These are phyloP conservation scores for Aspergillus diversus DNA, from an alignment of 495 filamentous ascomycete genomes.

Conservation along the genomic window DNA sequence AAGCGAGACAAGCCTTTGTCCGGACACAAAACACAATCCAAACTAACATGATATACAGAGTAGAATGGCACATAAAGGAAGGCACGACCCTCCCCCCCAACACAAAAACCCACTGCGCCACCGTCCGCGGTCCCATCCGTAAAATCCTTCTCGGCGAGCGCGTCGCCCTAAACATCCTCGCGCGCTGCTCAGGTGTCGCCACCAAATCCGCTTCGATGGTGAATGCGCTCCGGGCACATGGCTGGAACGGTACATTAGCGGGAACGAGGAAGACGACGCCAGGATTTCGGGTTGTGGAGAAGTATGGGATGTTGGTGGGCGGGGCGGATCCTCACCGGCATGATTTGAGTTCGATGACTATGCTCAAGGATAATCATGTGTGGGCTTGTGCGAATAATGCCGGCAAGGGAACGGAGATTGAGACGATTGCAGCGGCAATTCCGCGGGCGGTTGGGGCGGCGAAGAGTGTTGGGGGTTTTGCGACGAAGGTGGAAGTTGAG, in stretches of 20 bases:
- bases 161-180: conserved; percentile 89
- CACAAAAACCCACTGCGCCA: conserved; percentile 61
- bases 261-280: conserved; percentile 97
- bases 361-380: conserved; percentile 99
- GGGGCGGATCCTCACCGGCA: conserved; percentile 90
- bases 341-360: conserved; percentile 91
- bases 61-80: conserved; percentile 85
- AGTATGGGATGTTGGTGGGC: conserved; percentile 94
- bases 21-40: not conserved
- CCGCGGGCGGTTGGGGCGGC: conserved; percentile 81
- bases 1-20: too few species aligned
- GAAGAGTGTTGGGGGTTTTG: conserved; percentile 82
- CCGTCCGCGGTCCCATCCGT: conserved; percentile 82
- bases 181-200: conserved; percentile 91
- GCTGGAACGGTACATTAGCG: conserved; percentile 83
- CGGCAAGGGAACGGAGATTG: conserved; percentile 16
- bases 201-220: conserved; percentile 61
- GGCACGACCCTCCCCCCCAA: conserved; percentile 65
- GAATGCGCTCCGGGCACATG: conserved; percentile 57
- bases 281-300: conserved; percentile 93
- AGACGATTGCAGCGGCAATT: conserved; percentile 66
- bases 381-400: conserved; percentile 70
- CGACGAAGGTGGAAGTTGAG: conserved; percentile 95
- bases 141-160: conserved; percentile 89
- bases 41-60: conserved; percentile 41